Percentiles rank a stretch among this genome's conserved stretches.
Evolutionary conservation across 169 alveolate genomes (phyloP).

Genomic region (Cryptosporidium andersoni): DNA sequence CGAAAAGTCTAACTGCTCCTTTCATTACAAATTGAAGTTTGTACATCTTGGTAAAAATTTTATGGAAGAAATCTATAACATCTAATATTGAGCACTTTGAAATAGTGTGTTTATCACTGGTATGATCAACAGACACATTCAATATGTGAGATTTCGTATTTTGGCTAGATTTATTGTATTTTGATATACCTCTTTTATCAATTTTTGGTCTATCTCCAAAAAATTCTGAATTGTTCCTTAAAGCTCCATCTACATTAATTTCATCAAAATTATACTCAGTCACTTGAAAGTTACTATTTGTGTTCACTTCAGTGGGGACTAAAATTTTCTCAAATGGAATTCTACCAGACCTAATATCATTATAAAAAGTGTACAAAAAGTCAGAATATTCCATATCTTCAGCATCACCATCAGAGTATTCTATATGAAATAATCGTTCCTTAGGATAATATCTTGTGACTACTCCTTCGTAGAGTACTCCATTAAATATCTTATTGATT

Average conservation of each 20-base stretch:
- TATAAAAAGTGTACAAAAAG: slow-evolving; percentile 18
- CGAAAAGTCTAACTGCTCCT: background rate
- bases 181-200: background rate
- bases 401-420: slow-evolving; percentile 57
- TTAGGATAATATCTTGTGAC: slow-evolving; percentile 51
- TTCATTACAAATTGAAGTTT: slow-evolving; percentile 1
- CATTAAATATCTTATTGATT: slow-evolving; percentile 42
- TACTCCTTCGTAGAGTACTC: slow-evolving; percentile 58
- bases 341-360: slow-evolving; percentile 12
- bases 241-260: background rate
- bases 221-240: background rate
- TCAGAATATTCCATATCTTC: slow-evolving; percentile 61
- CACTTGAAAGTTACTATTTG: background rate
- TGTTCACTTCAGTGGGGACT: background rate
- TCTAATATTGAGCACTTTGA: slow-evolving; percentile 25
- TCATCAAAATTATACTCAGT: background rate
- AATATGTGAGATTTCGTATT: too few relatives aligned
- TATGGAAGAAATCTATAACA: slow-evolving; percentile 16
- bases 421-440: slow-evolving; percentile 55
- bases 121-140: background rate
- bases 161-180: too few relatives aligned
- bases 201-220: background rate
- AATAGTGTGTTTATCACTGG: background rate
- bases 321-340: slow-evolving; percentile 25
- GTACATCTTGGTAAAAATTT: slow-evolving; percentile 1